These are phyloP conservation scores for Colletotrichum sp. DNA, from an alignment of 2,329 filamentous ascomycete species.

Conservation along the genomic window DNA sequence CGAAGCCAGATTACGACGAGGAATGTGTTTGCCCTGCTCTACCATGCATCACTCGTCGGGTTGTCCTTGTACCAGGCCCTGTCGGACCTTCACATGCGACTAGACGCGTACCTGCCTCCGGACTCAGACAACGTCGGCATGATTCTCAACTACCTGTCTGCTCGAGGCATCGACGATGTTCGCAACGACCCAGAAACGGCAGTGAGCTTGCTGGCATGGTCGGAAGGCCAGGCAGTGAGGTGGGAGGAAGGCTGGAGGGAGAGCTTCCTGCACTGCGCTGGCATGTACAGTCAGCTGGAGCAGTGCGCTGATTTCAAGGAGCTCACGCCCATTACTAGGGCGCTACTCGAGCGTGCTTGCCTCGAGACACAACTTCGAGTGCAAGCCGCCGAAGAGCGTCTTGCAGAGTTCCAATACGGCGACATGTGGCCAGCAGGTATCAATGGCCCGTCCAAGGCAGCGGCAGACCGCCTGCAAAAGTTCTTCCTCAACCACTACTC, in stretches of 20 bases:
- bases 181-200: conserved; percentile 65
- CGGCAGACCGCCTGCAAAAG: conserved; percentile 63
- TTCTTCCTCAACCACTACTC: conserved; percentile 67
- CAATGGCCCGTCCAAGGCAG: conserved; percentile 51
- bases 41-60: conserved; percentile 69
- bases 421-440: conserved; percentile 63
- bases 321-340: conserved; percentile 66
- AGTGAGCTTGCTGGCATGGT: conserved; percentile 68
- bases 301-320: conserved; percentile 59
- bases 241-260: conserved; percentile 74
- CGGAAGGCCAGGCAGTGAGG: conserved; percentile 64
- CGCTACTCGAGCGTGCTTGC: conserved; percentile 65
- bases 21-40: conserved; percentile 72
- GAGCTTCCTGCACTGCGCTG: conserved; percentile 69
- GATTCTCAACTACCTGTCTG: conserved; percentile 65
- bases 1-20: conserved; percentile 70
- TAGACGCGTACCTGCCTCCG: conserved; percentile 63
- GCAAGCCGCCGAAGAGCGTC: conserved; percentile 65
- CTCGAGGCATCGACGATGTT: conserved; percentile 67
- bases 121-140: conserved; percentile 62
- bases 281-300: conserved; percentile 64
- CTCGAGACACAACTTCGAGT: conserved; percentile 68
- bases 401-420: conserved; percentile 64
- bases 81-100: conserved; percentile 64
- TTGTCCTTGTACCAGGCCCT: conserved; percentile 68